phyloP scores from a whole-genome alignment of 495 filamentous ascomycete genomes.

The Aspergillus indologenus region DNA sequence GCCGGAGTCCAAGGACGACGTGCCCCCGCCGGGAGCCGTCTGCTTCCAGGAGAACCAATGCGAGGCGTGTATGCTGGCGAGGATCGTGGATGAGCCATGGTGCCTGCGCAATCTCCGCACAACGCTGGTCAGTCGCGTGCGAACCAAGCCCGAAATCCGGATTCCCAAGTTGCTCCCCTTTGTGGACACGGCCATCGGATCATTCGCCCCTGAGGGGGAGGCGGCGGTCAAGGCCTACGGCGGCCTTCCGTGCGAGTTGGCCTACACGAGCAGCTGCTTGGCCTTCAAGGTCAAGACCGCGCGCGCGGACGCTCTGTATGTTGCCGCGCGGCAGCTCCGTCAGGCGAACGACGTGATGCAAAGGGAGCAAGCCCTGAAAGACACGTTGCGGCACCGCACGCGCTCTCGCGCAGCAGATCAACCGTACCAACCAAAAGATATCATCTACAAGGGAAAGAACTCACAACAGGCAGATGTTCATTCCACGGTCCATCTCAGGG shows the following conservation, averaged over 20 bases:
- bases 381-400: neutral
- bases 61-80: conserved; percentile 41
- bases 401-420: neutral
- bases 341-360: neutral
- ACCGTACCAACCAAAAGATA: too few species aligned
- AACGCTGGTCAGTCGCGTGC: conserved; percentile 30
- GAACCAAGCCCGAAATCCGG: conserved; percentile 20
- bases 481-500: too few species aligned
- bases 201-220: neutral
- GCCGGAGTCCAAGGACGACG: conserved; percentile 5
- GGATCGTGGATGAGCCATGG: conserved; percentile 24
- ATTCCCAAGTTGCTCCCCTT: conserved; percentile 26
- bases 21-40: neutral
- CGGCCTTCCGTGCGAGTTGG: conserved; percentile 20
- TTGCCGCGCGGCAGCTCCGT: neutral
- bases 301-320: neutral
- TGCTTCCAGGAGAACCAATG: conserved; percentile 34
- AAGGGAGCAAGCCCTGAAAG: neutral
- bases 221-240: conserved; percentile 12
- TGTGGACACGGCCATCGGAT: conserved; percentile 26
- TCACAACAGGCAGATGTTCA: too few species aligned
- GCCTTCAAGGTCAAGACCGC: neutral
- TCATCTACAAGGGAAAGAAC: too few species aligned
- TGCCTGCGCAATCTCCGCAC: conserved; percentile 28
- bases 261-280: neutral